Conservation (phyloP, 2,329 filamentous ascomycete species). For the Dactylellina leptospora region DNA sequence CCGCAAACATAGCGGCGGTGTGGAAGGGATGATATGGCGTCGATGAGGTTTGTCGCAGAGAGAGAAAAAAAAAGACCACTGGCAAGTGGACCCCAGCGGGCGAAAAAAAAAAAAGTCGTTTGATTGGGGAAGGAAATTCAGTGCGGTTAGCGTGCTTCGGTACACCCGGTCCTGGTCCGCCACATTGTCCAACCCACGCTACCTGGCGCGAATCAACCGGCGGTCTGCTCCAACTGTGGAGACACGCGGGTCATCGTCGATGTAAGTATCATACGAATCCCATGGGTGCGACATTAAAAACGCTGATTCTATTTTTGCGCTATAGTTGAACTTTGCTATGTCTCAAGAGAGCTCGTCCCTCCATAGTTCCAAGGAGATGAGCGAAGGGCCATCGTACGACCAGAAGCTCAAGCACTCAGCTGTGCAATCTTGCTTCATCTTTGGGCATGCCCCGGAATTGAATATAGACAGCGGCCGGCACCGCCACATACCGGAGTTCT, state of each 20-base stretch:
- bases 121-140: conserved; percentile 10
- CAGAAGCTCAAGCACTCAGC: conserved; percentile 12
- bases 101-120: conserved; percentile 24
- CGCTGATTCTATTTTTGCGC: conserved; percentile 48
- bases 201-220: conserved; percentile 42
- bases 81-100: conserved; percentile 35
- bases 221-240: conserved; percentile 13
- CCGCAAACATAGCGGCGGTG: conserved; percentile 61
- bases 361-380: conserved; percentile 36
- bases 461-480: no score
- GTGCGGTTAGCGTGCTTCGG: conserved; percentile 48
- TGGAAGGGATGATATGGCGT: conserved; percentile 61
- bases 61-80: conserved; percentile 17
- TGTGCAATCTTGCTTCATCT: conserved; percentile 1
- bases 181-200: conserved; percentile 39
- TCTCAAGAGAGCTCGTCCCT: conserved; percentile 47
- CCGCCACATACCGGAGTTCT: conserved; percentile 22
- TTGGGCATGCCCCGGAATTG: not conserved
- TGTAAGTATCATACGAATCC: conserved; percentile 52
- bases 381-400: conserved; percentile 20
- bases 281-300: conserved; percentile 45
- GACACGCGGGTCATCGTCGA: conserved; percentile 48
- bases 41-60: conserved; percentile 60
- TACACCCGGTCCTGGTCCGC: conserved; percentile 38
- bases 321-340: conserved; percentile 32